Evolutionary conservation across 805 yeast genomes (phyloP).

Genomic region (Ogataea zsoltii): DNA sequence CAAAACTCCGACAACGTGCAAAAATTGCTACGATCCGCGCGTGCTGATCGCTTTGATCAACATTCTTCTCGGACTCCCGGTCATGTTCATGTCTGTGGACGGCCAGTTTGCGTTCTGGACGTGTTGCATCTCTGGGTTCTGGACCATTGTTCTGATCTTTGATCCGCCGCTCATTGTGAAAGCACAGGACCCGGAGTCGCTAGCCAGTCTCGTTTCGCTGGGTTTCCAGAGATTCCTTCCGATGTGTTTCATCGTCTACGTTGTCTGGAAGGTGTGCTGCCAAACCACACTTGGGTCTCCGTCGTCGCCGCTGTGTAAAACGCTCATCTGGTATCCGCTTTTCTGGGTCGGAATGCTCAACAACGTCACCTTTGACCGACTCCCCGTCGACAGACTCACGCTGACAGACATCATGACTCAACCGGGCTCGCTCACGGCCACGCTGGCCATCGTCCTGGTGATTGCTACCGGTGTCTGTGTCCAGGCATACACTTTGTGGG

Average conservation of each 20-base stretch:
- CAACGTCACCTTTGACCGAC: slow-evolving; percentile 82
- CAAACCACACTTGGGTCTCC: slow-evolving; percentile 44
- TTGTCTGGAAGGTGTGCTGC: slow-evolving; percentile 62
- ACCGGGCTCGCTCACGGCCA: slow-evolving; percentile 75
- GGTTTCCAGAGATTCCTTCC: slow-evolving; percentile 80
- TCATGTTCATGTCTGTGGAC: slow-evolving; percentile 47
- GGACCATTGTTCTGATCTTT: slow-evolving; percentile 75
- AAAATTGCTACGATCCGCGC: slow-evolving; percentile 73
- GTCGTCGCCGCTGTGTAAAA: slow-evolving; percentile 43
- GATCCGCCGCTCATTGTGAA: slow-evolving; percentile 76
- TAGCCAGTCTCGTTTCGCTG: slow-evolving; percentile 64
- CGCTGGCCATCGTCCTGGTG: slow-evolving; percentile 47
- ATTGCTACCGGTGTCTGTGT: slow-evolving; percentile 58
- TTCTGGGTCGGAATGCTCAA: slow-evolving; percentile 86
- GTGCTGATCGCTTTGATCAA: slow-evolving; percentile 56
- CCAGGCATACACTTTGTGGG: slow-evolving; percentile 83
- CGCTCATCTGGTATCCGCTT: slow-evolving; percentile 70
- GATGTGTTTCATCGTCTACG: slow-evolving; percentile 65
- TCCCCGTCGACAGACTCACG: slow-evolving; percentile 86
- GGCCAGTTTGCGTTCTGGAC: slow-evolving; percentile 62
- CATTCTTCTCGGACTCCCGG: slow-evolving; percentile 60
- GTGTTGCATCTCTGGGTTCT: slow-evolving; percentile 64
- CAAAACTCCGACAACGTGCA: slow-evolving; percentile 49
- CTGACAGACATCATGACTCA: slow-evolving; percentile 67
- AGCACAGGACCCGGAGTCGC: slow-evolving; percentile 50